Evolutionary conservation across 805 yeast species (phyloP).

Genomic region (Candida incommunis): DNA sequence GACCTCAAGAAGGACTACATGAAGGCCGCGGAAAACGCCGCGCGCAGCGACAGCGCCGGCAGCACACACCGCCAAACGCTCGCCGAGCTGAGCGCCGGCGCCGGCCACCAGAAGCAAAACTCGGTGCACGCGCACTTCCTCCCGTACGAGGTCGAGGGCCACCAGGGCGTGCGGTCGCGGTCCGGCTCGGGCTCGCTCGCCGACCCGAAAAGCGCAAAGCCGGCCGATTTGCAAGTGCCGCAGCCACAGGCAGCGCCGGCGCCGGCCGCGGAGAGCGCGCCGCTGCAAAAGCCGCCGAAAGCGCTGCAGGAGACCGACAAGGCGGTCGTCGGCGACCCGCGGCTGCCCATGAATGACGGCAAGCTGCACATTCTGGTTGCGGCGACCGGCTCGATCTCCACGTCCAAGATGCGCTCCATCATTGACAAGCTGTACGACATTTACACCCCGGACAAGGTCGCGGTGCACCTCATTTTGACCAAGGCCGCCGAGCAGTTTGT

Average conservation of each 20-base stretch:
- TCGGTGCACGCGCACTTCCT: conserved; percentile 71
- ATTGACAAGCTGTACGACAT: conserved; percentile 70
- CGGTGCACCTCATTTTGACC: conserved; percentile 79
- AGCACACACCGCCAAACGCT: too few relatives aligned
- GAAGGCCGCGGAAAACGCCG: neutral
- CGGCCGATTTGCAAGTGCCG: neutral
- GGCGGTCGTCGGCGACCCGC: conserved; percentile 41
- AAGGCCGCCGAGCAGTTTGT: conserved; percentile 73
- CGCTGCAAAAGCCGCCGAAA: neutral
- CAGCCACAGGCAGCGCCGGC: conserved; percentile 2
- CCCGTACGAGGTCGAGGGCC: conserved; percentile 53
- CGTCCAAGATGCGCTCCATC: conserved; percentile 63
- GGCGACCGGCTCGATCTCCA: conserved; percentile 80
- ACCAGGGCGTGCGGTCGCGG: conserved; percentile 18
- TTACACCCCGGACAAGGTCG: conserved; percentile 57
- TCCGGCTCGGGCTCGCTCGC: neutral
- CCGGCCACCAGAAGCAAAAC: conserved; percentile 36
- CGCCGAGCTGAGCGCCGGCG: too few relatives aligned
- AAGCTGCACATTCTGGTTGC: conserved; percentile 77
- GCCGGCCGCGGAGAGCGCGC: conserved; percentile 5
- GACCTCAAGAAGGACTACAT: neutral
- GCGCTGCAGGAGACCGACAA: conserved; percentile 21
- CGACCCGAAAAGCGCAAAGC: neutral
- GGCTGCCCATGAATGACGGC: conserved; percentile 69
- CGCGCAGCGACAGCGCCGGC: neutral